Base-by-base conservation (phyloP, 371 early-diverging fungal species). In the Catenaria anguillulae region DNA sequence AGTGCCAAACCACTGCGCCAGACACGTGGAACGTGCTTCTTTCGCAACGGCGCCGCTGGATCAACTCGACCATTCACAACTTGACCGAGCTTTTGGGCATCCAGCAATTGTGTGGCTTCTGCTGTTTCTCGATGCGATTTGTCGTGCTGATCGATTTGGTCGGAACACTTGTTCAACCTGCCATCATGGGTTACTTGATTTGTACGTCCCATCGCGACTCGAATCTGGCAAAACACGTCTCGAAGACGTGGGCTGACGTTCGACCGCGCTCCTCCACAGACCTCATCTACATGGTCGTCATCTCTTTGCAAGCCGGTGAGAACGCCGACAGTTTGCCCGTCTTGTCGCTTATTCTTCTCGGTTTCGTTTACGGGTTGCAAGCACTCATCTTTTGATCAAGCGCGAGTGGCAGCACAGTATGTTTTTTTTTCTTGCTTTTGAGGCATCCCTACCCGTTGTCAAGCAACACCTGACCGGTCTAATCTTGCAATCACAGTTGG, bases 51-150 rank as follows among this genome's bases (percentile, higher is more conserved):
- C 85, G 98, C 66, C 80, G 98, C 65, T 97, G 98, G 98, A 98
- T 98, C 66, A 98, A 98, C 74, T 94, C 94, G 12, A 97, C 98
- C 0, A 83, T 97, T 31, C 93, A 92, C 77, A 98, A 98, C 66
- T 74, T 96, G 62, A 83, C 91, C 63, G 98, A 95, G 69, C 77
- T 98, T 34, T 77, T 89, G 40, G 77, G 85, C 54, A 77, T 97
- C 35, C 84, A 86, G 56, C 83, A 86, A 56, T 79, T 97, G 33
- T 98, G 98, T 64, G 98, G 98, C 58, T 93, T 93, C 73, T 93
- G 92, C 71, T 93, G 92, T 70, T 97, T 94, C 79, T 96, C 97
- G 26, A 97, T 98, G 98, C 89, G 96, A 54, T 95, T 98, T 69
- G 81, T 96, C 33, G 97, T 97, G 60, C 77, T 90, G 62, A 73